Base-by-base conservation (phyloP, 2,329 filamentous ascomycete genomes). In the Rhynchosporium agropyri region DNA sequence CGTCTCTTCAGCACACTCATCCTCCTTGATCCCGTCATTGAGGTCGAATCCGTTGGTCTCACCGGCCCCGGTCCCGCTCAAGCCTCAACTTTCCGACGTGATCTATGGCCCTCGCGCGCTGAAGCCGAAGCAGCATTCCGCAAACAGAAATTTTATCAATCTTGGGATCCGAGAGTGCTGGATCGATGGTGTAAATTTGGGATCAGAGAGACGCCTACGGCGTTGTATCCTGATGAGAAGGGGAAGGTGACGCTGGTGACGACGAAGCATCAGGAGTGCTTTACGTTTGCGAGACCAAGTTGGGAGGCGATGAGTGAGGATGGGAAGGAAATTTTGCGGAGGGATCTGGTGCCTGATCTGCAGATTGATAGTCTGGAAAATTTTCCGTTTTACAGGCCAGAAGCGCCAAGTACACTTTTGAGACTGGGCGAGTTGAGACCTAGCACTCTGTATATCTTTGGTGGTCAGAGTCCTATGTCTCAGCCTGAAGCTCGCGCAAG, bases 181-280 rank as follows among this genome's bases (percentile, higher is more conserved):
- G 85, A 92, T 10, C 80, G 82, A 38, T 94, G 89, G 88, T 77
- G 92, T 50, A 69, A 84, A 63, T 81, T 90, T 72, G 93, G 92
- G 12, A 78, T 97, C n/a, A 84, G 90, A n/a, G 82, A 89, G 15
- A 79, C 88, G 2, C 90, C 91, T 2, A 92, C 90, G 0, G 70
- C 73, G 7, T 71, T 88, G 15, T 83, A 86, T 73, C 84, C 85
- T 0, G 70, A 79, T 1, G 62, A 68, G 7, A 72, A 72, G 12
- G 74, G 77, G 15, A 77, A 81, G 40, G 88, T 92, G 0, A 94
- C 91, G 0, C 81, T 95, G 2, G 84, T 85, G 1, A 98, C 94
- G 0, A 89, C 91, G 0, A 92, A 93, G 71, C 90, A 96, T 75
- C 91, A 97, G 73, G 92, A 96, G 78, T 89, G 95, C 61, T 88